These are phyloP conservation scores for Coemansia sp. DNA, from an alignment of 192 early-diverging fungal genomes.

Conservation along the genomic window DNA sequence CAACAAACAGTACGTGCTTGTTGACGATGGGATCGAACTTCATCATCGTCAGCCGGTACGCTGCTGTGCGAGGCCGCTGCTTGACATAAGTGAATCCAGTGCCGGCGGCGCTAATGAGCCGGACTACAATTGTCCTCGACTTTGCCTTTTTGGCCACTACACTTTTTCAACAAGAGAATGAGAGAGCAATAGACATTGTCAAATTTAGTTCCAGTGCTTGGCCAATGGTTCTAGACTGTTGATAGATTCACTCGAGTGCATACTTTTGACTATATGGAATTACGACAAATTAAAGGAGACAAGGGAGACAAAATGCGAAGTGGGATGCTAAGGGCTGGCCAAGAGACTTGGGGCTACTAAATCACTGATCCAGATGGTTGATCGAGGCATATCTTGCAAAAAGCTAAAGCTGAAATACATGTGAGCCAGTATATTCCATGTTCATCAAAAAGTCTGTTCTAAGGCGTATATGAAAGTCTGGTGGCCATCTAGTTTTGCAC, in stretches of 20 bases:
- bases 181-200: background rate
- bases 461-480: no score
- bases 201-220: background rate
- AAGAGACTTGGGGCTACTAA: background rate
- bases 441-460: no score
- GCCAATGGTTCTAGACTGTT: background rate
- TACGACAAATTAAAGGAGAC: background rate
- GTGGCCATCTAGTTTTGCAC: constrained; percentile 18
- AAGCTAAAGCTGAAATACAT: no score
- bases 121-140: constrained; percentile 83
- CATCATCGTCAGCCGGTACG: constrained; percentile 83
- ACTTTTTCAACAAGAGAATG: background rate
- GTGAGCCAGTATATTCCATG: no score
- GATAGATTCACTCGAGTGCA: background rate
- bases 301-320: background rate
- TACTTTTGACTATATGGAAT: background rate
- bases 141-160: constrained; percentile 85
- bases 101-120: constrained; percentile 84
- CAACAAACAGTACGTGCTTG: constrained; percentile 85
- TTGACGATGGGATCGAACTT: constrained; percentile 94
- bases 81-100: constrained; percentile 93
- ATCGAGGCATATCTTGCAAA: background rate
- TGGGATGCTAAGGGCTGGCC: background rate
- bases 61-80: constrained; percentile 71
- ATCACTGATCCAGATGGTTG: background rate